Conservation (phyloP, 2,329 filamentous ascomycete species). For the Fusarium nisikadoi region DNA sequence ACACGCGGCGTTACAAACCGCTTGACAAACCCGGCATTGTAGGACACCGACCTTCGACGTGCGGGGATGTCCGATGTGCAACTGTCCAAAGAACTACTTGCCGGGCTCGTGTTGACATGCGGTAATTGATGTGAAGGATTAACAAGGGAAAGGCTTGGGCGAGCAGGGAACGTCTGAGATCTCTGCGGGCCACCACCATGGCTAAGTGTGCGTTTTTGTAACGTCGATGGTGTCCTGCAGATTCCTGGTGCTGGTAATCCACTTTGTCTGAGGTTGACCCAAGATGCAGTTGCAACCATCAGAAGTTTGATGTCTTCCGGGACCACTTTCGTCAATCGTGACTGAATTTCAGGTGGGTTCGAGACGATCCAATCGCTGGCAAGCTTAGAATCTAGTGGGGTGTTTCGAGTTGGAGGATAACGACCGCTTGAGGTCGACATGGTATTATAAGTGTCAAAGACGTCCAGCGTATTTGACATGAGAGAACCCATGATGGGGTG, state of each 20-base stretch:
- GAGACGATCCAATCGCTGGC: conserved; percentile 37
- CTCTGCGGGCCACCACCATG: conserved; percentile 31
- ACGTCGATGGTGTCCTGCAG: conserved; percentile 43
- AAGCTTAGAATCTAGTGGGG: conserved; percentile 40
- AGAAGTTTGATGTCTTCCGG: conserved; percentile 49
- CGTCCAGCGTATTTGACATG: conserved; percentile 70
- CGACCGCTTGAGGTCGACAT: conserved; percentile 61
- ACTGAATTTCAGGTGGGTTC: conserved; percentile 40
- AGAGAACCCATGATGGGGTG: conserved; percentile 81
- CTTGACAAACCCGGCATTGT: conserved; percentile 39
- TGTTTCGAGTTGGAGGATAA: conserved; percentile 57
- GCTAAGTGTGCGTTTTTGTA: conserved; percentile 41
- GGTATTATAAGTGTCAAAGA: conserved; percentile 74
- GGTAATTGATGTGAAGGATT: conserved; percentile 26
- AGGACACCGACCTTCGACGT: conserved; percentile 42
- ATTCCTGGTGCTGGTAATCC: conserved; percentile 50
- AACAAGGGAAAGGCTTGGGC: conserved; percentile 28
- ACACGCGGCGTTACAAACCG: conserved; percentile 39
- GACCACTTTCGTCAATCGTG: conserved; percentile 46
- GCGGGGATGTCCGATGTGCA: conserved; percentile 32
- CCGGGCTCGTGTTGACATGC: conserved; percentile 30
- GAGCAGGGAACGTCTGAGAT: conserved; percentile 36
- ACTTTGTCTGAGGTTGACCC: conserved; percentile 51
- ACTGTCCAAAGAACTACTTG: conserved; percentile 27
- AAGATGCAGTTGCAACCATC: conserved; percentile 53